Percentiles rank a stretch among this genome's conserved stretches.
Conservation (phyloP, 352 stramenopile species). For the Phytopythium montanum region DNA sequence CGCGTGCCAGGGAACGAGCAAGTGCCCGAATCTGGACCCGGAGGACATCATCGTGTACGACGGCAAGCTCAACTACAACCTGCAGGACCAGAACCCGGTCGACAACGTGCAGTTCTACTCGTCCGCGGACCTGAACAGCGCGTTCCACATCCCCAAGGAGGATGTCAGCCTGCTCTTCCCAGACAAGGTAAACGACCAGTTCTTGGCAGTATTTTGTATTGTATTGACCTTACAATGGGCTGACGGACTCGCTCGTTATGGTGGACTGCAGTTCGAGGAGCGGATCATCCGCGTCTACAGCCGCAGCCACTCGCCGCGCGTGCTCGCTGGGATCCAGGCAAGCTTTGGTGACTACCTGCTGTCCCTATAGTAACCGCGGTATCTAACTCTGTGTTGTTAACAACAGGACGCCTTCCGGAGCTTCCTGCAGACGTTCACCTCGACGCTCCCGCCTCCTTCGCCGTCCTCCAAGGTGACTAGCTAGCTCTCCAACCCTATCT, state of each 20-base stretch:
- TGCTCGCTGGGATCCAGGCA: slow-evolving; percentile 66
- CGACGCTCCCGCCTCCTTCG: slow-evolving; percentile 57
- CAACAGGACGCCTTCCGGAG: slow-evolving; percentile 50
- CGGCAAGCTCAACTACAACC: slow-evolving; percentile 82
- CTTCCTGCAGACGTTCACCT: slow-evolving; percentile 62
- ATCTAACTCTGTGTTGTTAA: background rate
- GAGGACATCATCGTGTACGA: slow-evolving; percentile 84
- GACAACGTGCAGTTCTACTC: slow-evolving; percentile 83
- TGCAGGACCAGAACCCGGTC: slow-evolving; percentile 78
- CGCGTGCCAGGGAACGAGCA: slow-evolving; percentile 39
- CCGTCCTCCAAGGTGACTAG: slow-evolving; percentile 57
- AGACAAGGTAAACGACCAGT: slow-evolving; percentile 50
- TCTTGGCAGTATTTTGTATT: background rate
- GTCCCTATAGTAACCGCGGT: background rate
- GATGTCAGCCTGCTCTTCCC: slow-evolving; percentile 81
- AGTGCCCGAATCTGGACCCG: slow-evolving; percentile 36
- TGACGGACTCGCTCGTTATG: no score
- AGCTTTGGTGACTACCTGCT: background rate
- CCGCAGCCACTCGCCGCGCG: slow-evolving; percentile 37
- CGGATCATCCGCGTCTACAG: slow-evolving; percentile 79
- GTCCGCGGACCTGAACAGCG: slow-evolving; percentile 51
- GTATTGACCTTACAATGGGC: background rate
- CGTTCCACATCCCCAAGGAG: slow-evolving; percentile 78
- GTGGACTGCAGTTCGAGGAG: slow-evolving; percentile 63
- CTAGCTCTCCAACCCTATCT: background rate